These are phyloP conservation scores for Zygosaccharomyces bisporus DNA, from an alignment of 805 yeast genomes.

Conservation along the genomic window DNA sequence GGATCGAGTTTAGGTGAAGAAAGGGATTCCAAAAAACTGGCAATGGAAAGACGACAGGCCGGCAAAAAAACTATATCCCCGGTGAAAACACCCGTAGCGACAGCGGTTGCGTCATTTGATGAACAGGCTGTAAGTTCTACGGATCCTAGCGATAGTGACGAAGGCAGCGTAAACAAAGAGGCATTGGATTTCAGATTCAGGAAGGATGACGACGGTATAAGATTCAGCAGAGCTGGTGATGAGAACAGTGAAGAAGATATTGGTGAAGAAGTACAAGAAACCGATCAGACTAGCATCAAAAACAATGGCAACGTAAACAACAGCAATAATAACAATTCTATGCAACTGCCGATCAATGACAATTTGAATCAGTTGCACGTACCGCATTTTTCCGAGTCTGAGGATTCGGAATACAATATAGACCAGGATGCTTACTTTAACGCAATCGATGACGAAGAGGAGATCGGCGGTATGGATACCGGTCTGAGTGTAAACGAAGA, in stretches of 20 bases:
- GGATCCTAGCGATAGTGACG: slow-evolving; percentile 36
- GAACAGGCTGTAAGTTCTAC: slow-evolving; percentile 28
- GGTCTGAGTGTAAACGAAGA: slow-evolving; percentile 35
- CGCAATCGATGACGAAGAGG: slow-evolving; percentile 29
- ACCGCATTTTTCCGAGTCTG: slow-evolving; percentile 33
- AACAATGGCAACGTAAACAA: neutral
- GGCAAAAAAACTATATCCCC: neutral
- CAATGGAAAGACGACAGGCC: slow-evolving; percentile 4
- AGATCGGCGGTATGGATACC: slow-evolving; percentile 33
- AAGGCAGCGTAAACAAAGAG: slow-evolving; percentile 16
- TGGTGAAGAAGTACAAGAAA: slow-evolving; percentile 25
- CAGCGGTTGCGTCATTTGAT: slow-evolving; percentile 36
- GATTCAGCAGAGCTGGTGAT: slow-evolving; percentile 38
- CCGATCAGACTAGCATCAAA: slow-evolving; percentile 9
- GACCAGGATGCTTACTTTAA: slow-evolving; percentile 34
- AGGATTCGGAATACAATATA: slow-evolving; percentile 36
- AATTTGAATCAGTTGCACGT: slow-evolving; percentile 27
- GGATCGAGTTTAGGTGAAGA: slow-evolving; percentile 28
- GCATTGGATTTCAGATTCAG: slow-evolving; percentile 29
- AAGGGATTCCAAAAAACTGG: slow-evolving; percentile 14
- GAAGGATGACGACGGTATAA: slow-evolving; percentile 27
- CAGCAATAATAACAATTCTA: neutral
- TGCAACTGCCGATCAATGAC: slow-evolving; percentile 8
- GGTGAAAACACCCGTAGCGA: slow-evolving; percentile 52
- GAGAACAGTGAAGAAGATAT: slow-evolving; percentile 41